Base-by-base conservation (phyloP, 768 basidiomycete species). In the Panaeolus papilionaceus region DNA sequence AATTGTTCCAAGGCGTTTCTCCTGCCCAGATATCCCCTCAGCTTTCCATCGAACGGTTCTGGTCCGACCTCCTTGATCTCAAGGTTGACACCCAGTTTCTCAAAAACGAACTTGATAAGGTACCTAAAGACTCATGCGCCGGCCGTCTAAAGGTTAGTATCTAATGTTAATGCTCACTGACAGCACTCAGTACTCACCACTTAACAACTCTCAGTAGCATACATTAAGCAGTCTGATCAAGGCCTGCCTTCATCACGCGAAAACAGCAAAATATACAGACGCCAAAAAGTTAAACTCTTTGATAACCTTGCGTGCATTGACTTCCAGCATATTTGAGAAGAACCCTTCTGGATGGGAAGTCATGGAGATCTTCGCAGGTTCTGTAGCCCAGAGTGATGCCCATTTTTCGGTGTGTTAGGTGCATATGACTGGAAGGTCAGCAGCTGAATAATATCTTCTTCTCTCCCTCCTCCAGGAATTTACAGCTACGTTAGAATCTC, bases 291-390 rank as follows among this genome's bases (percentile, higher is more conserved):
- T 67, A 0, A 83, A 86, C 69, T 85, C 89, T 3, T 69, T 90
- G 16, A 82, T 86, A 70, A 88, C 86, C 0, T 75, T 90, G 40
- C 76, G 82, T 0, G 75, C 88, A 14, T 38, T 87, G 3, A 72
- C 85, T 23, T 82, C 84, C 10, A 79, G 79, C 64, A 73, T 89
- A 18, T 78, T 92, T 64, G 79, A 79, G 42, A 91, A 91, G 77
- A 84, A 85, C 64, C 74, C 87, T 0, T 82, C 86, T 3, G 91
- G 91, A 38, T 91, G 88, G 89, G 91, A 92, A 72, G 83, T 88
- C 7, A 92, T 92, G 90, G 86, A 91, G 45, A 74, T 90, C 26
- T 83, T 91, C 51, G 89, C 88, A 2, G 88, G 88, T 14, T 86
- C 85, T 49, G 87, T 89, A 4, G 79, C 76, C 11, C 79, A 84